Evolutionary conservation across 2,329 filamentous ascomycete genomes (phyloP).

Genomic region (Stachybotrys chartarum): DNA sequence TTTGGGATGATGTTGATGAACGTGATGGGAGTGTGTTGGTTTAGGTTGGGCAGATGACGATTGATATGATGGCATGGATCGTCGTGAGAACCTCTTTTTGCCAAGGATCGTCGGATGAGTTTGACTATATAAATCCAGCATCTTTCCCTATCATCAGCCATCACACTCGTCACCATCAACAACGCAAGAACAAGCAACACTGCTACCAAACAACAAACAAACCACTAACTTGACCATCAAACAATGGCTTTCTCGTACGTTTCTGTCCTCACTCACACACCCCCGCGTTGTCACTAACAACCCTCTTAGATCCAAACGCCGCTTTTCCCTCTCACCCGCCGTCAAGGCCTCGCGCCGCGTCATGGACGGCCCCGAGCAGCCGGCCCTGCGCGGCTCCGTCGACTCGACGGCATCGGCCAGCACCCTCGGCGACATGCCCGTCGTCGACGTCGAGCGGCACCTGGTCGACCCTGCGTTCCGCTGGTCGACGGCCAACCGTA

Average conservation of each 20-base stretch:
- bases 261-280: background rate
- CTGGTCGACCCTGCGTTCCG: background rate
- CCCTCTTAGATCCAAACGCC: conserved; percentile 2
- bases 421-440: background rate
- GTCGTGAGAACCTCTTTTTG: background rate
- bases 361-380: background rate
- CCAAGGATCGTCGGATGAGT: background rate
- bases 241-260: background rate
- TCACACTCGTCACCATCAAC: background rate
- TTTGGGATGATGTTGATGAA: background rate
- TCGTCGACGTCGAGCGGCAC: conserved; percentile 1
- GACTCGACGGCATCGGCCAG: background rate
- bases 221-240: background rate
- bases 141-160: background rate
- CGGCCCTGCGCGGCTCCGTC: background rate
- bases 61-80: background rate
- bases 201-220: background rate
- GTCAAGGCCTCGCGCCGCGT: conserved; percentile 2
- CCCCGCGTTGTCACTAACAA: background rate
- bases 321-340: conserved; percentile 2
- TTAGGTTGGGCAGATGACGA: background rate
- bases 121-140: background rate
- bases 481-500: conserved; percentile 4
- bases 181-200: background rate
- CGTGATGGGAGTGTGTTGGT: background rate